Evolutionary conservation across 495 filamentous ascomycete species (phyloP).

Genomic region (Penicillium ochrochloron): DNA sequence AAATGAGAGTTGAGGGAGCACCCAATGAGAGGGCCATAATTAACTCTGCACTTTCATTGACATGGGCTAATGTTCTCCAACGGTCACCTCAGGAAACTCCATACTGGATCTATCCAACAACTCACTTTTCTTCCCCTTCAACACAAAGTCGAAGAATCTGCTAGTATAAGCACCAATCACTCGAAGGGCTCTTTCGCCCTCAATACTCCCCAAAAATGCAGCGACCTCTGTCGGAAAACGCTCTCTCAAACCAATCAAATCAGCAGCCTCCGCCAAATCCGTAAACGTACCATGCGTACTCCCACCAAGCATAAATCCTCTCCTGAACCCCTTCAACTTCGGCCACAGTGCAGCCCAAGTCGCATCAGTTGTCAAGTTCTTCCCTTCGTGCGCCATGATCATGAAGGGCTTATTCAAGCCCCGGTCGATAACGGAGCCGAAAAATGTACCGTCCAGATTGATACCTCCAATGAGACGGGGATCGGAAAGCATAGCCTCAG

Average conservation of each 20-base stretch:
- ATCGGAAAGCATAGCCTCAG: background rate
- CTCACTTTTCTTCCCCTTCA: background rate
- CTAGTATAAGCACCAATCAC: background rate
- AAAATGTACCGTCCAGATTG: background rate
- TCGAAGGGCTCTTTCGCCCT: background rate
- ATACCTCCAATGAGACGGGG: background rate
- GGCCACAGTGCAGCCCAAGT: background rate
- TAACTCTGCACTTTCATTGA: background rate
- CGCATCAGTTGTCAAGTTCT: background rate
- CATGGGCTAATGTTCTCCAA: background rate
- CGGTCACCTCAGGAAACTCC: background rate
- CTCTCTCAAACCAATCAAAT: background rate
- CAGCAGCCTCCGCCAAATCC: background rate
- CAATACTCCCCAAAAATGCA: background rate
- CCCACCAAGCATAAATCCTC: background rate
- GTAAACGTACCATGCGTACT: slow-evolving; percentile 1
- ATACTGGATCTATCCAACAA: background rate
- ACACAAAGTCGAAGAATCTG: background rate
- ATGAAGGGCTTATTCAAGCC: background rate
- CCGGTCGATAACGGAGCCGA: background rate
- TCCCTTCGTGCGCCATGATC: background rate
- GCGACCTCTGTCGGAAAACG: background rate
- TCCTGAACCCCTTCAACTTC: background rate
- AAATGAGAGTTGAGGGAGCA: too few species aligned
- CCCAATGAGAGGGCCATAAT: too few species aligned